Conservation (phyloP, 805 yeast genomes). For the Suhomyces faveliae region DNA sequence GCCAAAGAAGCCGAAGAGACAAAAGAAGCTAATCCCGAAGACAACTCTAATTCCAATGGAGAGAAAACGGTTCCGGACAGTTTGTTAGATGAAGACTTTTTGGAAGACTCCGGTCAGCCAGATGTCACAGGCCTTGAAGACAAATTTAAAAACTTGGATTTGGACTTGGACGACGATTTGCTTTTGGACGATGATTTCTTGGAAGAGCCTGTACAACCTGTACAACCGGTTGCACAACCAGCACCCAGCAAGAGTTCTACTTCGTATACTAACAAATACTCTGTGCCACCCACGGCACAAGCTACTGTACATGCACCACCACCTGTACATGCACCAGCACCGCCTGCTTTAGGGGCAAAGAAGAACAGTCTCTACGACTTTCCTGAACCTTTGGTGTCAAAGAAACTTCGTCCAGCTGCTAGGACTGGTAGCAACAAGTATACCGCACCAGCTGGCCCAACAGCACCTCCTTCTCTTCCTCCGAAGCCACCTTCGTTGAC, state of each 20-base stretch:
- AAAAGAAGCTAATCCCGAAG: not conserved
- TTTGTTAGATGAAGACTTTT: slow-evolving; percentile 19
- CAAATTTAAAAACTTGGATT: slow-evolving; percentile 12
- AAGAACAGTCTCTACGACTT: slow-evolving; percentile 78
- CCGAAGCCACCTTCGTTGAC: slow-evolving; percentile 11
- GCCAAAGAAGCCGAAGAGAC: not conserved
- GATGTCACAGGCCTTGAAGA: slow-evolving; percentile 2
- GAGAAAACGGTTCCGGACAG: slow-evolving; percentile 5
- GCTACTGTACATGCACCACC: not conserved
- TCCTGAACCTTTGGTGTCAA: slow-evolving; percentile 54
- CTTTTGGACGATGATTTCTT: slow-evolving; percentile 38
- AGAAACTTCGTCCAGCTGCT: slow-evolving; percentile 39
- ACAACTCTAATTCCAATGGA: not conserved
- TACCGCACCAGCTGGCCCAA: slow-evolving; percentile 11
- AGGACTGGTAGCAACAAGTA: slow-evolving; percentile 27
- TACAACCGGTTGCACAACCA: not conserved
- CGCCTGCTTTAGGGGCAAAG: slow-evolving; percentile 23
- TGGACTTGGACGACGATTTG: slow-evolving; percentile 32
- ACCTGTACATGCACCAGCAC: slow-evolving; percentile 18
- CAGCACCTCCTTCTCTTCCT: slow-evolving; percentile 11
- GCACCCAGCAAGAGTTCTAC: not conserved
- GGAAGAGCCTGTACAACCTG: slow-evolving; percentile 23
- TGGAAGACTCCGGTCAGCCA: slow-evolving; percentile 9
- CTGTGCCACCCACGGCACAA: not conserved
- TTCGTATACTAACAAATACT: not conserved